A percentile compares a stretch with the other conserved stretches of the same genome.
Conservation (phyloP, 345 rosid genomes). For the Euphorbia lathyris region DNA sequence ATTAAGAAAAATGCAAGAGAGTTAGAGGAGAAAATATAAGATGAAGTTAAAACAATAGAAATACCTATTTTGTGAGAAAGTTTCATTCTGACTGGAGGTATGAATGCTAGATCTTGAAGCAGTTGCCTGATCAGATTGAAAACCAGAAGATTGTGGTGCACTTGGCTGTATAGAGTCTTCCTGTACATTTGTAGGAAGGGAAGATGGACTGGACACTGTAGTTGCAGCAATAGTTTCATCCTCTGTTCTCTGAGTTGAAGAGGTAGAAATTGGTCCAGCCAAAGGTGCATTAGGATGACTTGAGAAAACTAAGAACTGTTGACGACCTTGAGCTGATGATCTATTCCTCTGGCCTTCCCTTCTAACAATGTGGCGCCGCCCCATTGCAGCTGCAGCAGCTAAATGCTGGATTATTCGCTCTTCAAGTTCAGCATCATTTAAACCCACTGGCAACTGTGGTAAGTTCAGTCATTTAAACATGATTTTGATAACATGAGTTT, state of each 20-base stretch:
- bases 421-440: constrained; percentile 83
- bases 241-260: constrained; percentile 53
- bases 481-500: constrained; percentile 4
- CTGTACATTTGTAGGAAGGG: constrained; percentile 32
- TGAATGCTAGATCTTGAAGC: constrained; percentile 44
- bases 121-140: constrained; percentile 40
- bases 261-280: constrained; percentile 47
- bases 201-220: constrained; percentile 41
- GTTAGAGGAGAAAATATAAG: not conserved
- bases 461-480: constrained; percentile 8
- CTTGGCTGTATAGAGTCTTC: constrained; percentile 45
- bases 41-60: not conserved
- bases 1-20: not conserved
- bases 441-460: constrained; percentile 69
- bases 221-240: constrained; percentile 43
- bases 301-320: constrained; percentile 77
- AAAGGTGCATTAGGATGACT: constrained; percentile 49
- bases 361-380: constrained; percentile 72
- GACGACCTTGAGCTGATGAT: constrained; percentile 67
- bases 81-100: constrained; percentile 31
- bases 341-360: constrained; percentile 85
- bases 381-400: constrained; percentile 98
- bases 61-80: constrained; percentile 47
- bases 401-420: constrained; percentile 94
- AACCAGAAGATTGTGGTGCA: constrained; percentile 24